phyloP scores from a whole-genome alignment of 2,329 filamentous ascomycete species.

The Venturia asperata region DNA sequence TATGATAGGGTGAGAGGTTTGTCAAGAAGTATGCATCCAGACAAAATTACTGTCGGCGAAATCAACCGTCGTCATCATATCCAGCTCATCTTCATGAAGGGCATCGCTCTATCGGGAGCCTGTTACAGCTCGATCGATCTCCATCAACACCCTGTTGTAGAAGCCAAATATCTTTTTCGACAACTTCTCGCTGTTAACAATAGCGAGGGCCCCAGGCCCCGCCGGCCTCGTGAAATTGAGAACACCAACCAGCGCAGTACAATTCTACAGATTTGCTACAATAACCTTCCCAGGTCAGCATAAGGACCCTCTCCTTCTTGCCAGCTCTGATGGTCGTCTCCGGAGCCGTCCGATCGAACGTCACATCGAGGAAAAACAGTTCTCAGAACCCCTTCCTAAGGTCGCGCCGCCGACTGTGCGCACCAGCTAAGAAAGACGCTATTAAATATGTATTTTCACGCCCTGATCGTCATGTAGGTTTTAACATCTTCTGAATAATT shows the following conservation, averaged over 20 bases:
- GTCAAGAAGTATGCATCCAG: not conserved
- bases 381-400: too few relatives aligned
- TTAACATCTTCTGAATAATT: not conserved
- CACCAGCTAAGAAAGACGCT: not conserved
- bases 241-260: not conserved
- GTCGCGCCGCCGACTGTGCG: too few relatives aligned
- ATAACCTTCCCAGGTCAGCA: too few relatives aligned
- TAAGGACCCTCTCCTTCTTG: too few relatives aligned
- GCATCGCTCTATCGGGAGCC: not conserved
- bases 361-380: too few relatives aligned
- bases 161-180: conserved; percentile 8
- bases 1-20: conserved; percentile 72
- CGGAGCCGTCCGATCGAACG: too few relatives aligned
- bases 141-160: conserved; percentile 6
- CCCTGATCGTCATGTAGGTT: not conserved
- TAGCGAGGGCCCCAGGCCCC: conserved; percentile 6
- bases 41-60: not conserved
- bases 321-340: too few relatives aligned
- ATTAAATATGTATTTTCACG: not conserved
- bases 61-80: not conserved
- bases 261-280: not conserved
- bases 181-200: not conserved
- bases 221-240: not conserved
- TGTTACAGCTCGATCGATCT: not conserved
- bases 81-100: too few relatives aligned